phyloP scores from a whole-genome alignment of 192 early-diverging fungal species.

The Backusella tuberculispora region DNA sequence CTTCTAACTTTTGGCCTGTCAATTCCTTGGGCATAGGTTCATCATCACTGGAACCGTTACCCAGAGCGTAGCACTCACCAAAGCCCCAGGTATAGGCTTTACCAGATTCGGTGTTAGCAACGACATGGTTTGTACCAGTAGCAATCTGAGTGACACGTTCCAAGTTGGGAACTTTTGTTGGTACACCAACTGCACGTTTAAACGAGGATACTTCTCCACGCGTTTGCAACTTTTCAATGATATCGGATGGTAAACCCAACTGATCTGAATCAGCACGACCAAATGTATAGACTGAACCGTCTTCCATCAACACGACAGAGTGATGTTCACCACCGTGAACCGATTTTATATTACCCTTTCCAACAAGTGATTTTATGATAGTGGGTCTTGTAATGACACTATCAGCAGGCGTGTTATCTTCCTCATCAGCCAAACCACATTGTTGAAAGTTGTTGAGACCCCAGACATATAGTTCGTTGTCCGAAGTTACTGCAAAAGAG shows the following conservation, averaged over 20 bases:
- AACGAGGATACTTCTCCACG: constrained; percentile 25
- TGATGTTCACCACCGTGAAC: constrained; percentile 91
- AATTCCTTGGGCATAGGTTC: constrained; percentile 63
- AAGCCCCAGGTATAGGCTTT: constrained; percentile 88
- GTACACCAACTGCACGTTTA: constrained; percentile 63
- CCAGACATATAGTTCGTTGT: constrained; percentile 74
- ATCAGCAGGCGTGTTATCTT: constrained; percentile 37
- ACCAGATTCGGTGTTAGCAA: constrained; percentile 59
- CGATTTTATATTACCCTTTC: constrained; percentile 47
- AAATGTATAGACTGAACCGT: constrained; percentile 80
- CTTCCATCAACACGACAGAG: constrained; percentile 71
- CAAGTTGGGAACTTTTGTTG: constrained; percentile 56
- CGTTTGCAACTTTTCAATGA: constrained; percentile 41
- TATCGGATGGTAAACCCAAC: constrained; percentile 65
- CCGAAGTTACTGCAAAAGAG: constrained; percentile 76
- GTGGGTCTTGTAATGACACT: constrained; percentile 61
- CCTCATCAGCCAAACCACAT: constrained; percentile 62
- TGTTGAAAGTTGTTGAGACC: constrained; percentile 94
- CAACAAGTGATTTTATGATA: constrained; percentile 53
- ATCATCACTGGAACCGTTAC: constrained; percentile 80
- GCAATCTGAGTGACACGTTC: constrained; percentile 51
- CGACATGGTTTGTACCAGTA: constrained; percentile 60
- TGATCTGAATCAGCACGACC: constrained; percentile 86
- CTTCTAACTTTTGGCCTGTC: constrained; percentile 72
- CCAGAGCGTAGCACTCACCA: constrained; percentile 83